These are phyloP conservation scores for Aspergillus flavus DNA, from an alignment of 2,329 filamentous ascomycete species.

Conservation along the genomic window DNA sequence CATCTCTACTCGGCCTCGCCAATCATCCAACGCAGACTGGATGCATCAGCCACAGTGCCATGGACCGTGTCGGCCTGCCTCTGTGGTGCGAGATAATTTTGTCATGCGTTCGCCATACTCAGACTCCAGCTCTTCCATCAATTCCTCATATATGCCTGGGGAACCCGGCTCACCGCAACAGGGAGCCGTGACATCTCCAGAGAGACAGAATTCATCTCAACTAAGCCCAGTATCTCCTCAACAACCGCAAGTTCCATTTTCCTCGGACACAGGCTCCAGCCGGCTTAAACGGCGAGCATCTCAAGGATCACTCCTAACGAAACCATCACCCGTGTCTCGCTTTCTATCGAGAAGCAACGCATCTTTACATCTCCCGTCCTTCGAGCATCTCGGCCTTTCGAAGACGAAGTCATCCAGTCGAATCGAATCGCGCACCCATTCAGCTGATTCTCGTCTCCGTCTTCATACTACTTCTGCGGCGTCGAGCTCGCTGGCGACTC, in stretches of 20 bases:
- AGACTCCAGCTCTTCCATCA: conserved; percentile 21
- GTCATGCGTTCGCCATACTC: conserved; percentile 32
- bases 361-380: conserved; percentile 55
- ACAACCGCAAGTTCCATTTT: conserved; percentile 13
- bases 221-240: conserved; percentile 25
- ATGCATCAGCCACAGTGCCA: conserved; percentile 37
- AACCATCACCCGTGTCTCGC: conserved; percentile 38
- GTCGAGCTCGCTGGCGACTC: conserved; percentile 32
- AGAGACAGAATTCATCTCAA: conserved; percentile 16
- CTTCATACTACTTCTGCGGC: conserved; percentile 39
- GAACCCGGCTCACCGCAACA: conserved; percentile 20
- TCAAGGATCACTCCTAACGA: conserved; percentile 38
- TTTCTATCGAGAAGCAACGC: conserved; percentile 39
- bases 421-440: conserved; percentile 30
- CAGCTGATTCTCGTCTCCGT: conserved; percentile 33
- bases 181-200: conserved; percentile 16
- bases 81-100: conserved; percentile 27
- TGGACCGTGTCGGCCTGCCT: conserved; percentile 32
- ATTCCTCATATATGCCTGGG: conserved; percentile 18
- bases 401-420: conserved; percentile 28
- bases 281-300: conserved; percentile 40
- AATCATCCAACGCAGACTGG: conserved; percentile 24
- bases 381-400: conserved; percentile 50
- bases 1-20: conserved; percentile 9
- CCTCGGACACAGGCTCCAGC: conserved; percentile 21